Conservation (phyloP, 345 rosid genomes). For the Citrus inodora region DNA sequence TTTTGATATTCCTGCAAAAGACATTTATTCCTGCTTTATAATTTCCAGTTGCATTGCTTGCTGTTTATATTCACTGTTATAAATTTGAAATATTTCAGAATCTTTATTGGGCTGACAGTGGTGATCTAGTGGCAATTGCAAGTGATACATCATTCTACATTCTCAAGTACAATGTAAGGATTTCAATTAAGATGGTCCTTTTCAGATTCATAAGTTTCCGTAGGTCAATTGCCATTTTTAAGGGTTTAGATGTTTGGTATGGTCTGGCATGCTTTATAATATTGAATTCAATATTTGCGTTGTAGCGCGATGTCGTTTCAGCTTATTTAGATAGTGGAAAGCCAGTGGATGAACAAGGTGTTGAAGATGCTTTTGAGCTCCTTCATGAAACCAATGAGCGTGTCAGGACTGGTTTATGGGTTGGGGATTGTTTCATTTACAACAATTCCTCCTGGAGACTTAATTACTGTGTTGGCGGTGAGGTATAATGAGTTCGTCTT, state of each 20-base stretch:
- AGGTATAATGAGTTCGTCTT: conserved; percentile 49
- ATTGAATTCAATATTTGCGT: conserved; percentile 24
- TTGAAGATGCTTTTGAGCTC: conserved; percentile 99
- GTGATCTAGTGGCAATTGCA: conserved; percentile 95
- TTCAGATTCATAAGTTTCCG: conserved; percentile 7
- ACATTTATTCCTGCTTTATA: not conserved
- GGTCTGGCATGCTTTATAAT: not conserved
- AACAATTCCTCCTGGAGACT: conserved; percentile 98
- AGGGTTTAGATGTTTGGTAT: not conserved
- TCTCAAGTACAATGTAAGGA: conserved; percentile 83
- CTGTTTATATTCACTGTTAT: not conserved
- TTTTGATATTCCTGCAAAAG: not conserved
- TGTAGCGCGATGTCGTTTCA: conserved; percentile 88
- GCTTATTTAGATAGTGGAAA: conserved; percentile 86
- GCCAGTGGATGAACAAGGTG: conserved; percentile 94
- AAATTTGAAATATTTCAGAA: conserved; percentile 52
- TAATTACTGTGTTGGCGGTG: conserved; percentile 99
- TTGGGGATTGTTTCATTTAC: conserved; percentile 99
- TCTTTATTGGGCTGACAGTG: conserved; percentile 99
- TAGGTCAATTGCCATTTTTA: not conserved
- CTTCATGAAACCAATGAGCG: conserved; percentile 99
- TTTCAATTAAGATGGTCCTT: conserved; percentile 6
- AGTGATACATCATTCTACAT: conserved; percentile 97
- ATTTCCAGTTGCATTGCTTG: not conserved
- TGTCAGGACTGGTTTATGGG: conserved; percentile 98